These are phyloP conservation scores for Comarum palustre DNA, from an alignment of 306 rosid species.

Conservation along the genomic window DNA sequence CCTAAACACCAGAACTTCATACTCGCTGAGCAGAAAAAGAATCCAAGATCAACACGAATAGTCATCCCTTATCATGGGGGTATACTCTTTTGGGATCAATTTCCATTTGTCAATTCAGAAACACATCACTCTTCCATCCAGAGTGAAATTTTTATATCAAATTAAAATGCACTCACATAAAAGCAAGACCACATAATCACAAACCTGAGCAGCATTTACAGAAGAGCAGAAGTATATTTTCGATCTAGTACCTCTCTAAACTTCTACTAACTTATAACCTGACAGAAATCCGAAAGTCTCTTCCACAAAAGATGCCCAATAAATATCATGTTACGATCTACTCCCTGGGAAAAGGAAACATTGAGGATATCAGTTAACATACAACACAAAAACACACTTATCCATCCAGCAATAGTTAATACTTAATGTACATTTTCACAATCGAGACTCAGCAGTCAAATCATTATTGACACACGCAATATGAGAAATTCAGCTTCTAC, in stretches of 20 bases:
- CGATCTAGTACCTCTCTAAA: slow-evolving; percentile 11
- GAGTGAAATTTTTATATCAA: neutral
- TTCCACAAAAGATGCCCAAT: slow-evolving; percentile 27
- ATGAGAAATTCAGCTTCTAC: neutral
- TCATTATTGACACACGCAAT: neutral
- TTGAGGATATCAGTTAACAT: neutral
- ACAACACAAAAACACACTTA: neutral
- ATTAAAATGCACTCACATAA: neutral
- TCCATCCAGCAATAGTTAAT: neutral
- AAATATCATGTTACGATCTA: slow-evolving; percentile 10
- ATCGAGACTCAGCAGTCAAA: neutral
- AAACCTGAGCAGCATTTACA: neutral
- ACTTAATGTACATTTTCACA: neutral
- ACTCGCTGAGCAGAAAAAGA: no score
- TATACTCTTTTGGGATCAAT: neutral
- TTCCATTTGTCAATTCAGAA: neutral
- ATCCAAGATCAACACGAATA: no score
- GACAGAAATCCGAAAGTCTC: slow-evolving; percentile 4
- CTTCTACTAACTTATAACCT: slow-evolving; percentile 20
- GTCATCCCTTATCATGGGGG: no score
- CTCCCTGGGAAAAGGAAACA: slow-evolving; percentile 30
- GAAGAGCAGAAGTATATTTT: slow-evolving; percentile 8
- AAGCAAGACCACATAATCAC: no score
- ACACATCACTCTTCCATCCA: neutral
- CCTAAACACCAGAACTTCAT: no score